Percentiles rank a stretch among this genome's conserved stretches.
Conservation (phyloP, 2,329 filamentous ascomycete genomes). For the Claviceps purpurea region DNA sequence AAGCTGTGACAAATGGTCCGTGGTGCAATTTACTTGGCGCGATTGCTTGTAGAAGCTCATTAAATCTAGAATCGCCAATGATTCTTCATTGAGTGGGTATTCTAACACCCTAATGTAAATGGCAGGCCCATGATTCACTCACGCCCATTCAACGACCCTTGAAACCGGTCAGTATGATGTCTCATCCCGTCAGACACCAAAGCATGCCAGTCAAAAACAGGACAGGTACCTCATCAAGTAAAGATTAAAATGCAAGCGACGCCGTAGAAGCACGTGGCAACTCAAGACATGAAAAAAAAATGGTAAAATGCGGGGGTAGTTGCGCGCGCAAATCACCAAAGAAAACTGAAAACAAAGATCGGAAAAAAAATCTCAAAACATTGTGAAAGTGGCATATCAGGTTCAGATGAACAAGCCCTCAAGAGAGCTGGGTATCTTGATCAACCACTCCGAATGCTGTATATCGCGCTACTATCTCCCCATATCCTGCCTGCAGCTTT, state of each 20-base stretch:
- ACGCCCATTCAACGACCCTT: neutral
- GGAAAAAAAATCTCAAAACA: constrained; percentile 1
- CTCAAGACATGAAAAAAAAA: neutral
- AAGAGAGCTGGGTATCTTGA: constrained; percentile 27
- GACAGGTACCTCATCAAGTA: neutral
- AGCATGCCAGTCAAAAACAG: neutral
- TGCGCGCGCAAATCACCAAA: constrained; percentile 3
- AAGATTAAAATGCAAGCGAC: neutral
- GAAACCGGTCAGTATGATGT: neutral
- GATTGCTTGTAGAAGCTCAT: neutral
- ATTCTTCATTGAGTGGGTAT: neutral
- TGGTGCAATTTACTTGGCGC: neutral
- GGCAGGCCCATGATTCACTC: neutral
- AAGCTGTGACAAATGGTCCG: neutral
- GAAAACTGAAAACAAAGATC: constrained; percentile 5
- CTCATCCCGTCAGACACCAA: neutral
- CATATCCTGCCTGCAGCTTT: constrained; percentile 1
- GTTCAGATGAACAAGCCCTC: constrained; percentile 23
- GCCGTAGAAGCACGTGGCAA: neutral
- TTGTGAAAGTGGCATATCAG: constrained; percentile 7
- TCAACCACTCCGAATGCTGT: constrained; percentile 16
- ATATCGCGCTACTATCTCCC: constrained; percentile 3
- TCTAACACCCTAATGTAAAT: neutral
- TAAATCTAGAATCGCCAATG: neutral
- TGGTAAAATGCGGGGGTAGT: neutral